These are phyloP conservation scores for Phytophthora pistaciae DNA, from an alignment of 352 stramenopile genomes.

Conservation along the genomic window DNA sequence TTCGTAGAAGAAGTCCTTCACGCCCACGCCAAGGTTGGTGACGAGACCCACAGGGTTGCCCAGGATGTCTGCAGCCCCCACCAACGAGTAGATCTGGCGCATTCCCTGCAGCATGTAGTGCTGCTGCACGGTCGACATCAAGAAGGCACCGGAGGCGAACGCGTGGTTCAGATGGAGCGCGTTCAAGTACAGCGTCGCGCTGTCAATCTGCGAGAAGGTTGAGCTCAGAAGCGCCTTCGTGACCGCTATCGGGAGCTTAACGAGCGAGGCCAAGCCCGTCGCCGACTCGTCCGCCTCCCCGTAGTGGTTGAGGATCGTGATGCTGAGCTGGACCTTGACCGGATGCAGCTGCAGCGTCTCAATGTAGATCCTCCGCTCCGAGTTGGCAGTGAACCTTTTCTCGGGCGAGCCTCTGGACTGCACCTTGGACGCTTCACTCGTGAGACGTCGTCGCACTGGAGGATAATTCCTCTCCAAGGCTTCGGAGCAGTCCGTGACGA, in stretches of 20 bases:
- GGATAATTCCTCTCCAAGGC: constrained; percentile 33
- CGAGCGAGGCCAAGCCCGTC: constrained; percentile 25
- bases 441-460: constrained; percentile 26
- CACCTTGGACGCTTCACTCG: constrained; percentile 33
- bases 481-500: constrained; percentile 32
- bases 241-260: constrained; percentile 42
- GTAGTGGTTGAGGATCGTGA: constrained; percentile 42
- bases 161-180: constrained; percentile 85
- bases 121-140: constrained; percentile 80
- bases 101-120: constrained; percentile 86
- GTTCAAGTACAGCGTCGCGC: constrained; percentile 82
- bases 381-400: constrained; percentile 37
- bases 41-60: constrained; percentile 92
- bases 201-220: constrained; percentile 67
- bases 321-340: constrained; percentile 79
- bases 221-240: constrained; percentile 44
- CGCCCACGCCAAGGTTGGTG: constrained; percentile 87
- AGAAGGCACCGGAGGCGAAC: constrained; percentile 76
- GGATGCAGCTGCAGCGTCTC: constrained; percentile 86
- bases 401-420: constrained; percentile 18
- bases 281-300: constrained; percentile 29
- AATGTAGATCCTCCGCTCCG: constrained; percentile 84
- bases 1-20: constrained; percentile 96
- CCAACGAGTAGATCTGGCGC: constrained; percentile 85
- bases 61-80: constrained; percentile 91